A percentile compares a stretch with the other conserved stretches of the same genome.
Conservation (phyloP, 345 rosid species). For the Anastatica hierochuntica region DNA sequence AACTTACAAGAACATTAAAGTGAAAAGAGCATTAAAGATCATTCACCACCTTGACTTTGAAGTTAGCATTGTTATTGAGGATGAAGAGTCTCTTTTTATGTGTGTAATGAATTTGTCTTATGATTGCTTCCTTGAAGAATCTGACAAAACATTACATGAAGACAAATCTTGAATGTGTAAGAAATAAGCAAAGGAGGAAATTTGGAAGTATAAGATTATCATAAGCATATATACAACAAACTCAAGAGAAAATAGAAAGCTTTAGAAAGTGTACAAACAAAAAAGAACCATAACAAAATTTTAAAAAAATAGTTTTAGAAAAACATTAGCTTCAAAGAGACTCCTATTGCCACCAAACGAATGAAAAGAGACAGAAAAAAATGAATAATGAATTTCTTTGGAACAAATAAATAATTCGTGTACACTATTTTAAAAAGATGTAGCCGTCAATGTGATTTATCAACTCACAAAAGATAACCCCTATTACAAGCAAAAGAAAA, state of each 20-base stretch:
- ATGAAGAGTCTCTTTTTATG: neutral
- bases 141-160: constrained; percentile 39
- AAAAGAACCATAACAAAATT: no score
- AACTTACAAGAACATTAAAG: neutral
- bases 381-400: no score
- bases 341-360: no score
- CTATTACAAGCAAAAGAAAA: constrained; percentile 22
- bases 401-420: no score
- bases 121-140: constrained; percentile 22
- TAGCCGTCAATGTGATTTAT: constrained; percentile 24
- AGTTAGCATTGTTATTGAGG: constrained; percentile 15
- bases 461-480: constrained; percentile 19
- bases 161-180: constrained; percentile 13
- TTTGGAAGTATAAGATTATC: constrained; percentile 1
- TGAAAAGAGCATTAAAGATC: no score
- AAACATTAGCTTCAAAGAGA: no score
- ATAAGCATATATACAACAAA: constrained; percentile 9
- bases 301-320: no score
- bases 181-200: constrained; percentile 20
- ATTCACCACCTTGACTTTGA: constrained; percentile 24
- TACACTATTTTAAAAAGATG: no score
- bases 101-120: neutral
- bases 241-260: no score
- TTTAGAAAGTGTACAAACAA: no score
- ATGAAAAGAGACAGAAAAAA: no score